Evolutionary conservation across 331 rosid genomes (phyloP).

Genomic region (Malus hybrid): DNA sequence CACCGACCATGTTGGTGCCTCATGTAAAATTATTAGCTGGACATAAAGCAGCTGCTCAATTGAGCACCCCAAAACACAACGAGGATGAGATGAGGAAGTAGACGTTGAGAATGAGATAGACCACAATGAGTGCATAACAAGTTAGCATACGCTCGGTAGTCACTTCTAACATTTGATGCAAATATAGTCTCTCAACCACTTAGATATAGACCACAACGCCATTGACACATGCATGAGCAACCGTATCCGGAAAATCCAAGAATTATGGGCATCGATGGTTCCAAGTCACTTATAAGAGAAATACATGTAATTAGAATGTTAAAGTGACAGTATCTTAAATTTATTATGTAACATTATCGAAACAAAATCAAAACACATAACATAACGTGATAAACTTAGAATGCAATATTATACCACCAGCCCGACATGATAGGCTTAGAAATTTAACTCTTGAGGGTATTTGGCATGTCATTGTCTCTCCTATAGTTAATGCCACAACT

Average conservation of each 20-base stretch:
- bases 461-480: not conserved
- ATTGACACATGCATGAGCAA: no score
- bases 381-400: no score
- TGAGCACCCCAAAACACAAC: not conserved
- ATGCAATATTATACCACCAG: no score
- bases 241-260: not conserved
- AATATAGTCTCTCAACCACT: no score
- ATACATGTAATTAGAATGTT: rapidly evolving
- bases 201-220: no score
- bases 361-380: no score
- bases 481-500: not conserved
- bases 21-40: not conserved
- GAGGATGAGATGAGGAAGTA: not conserved
- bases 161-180: no score
- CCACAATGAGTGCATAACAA: no score
- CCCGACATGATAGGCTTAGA: not conserved
- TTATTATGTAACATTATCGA: no score
- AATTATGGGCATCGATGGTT: not conserved
- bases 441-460: not conserved
- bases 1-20: not conserved
- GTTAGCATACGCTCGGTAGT: no score
- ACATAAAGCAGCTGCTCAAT: not conserved
- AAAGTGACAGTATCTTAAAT: no score
- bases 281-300: no score
- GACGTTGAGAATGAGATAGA: not conserved